Conservation (phyloP, 768 basidiomycete genomes). For the Royoungia palumana region DNA sequence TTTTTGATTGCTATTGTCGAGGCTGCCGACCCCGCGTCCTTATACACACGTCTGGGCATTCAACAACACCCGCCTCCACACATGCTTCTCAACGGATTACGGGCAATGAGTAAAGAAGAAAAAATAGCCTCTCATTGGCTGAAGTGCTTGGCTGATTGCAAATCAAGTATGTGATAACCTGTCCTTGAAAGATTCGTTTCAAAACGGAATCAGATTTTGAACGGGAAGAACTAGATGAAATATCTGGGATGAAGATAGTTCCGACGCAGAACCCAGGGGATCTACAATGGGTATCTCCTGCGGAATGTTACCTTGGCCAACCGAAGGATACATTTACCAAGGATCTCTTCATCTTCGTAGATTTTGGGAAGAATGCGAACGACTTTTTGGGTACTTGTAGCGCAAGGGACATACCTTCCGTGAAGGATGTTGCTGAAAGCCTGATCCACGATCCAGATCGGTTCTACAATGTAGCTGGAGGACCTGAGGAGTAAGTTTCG, state of each 20-base stretch:
- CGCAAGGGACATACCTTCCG: slow-evolving; percentile 76
- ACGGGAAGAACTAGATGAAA: too few species aligned
- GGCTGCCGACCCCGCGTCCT: slow-evolving; percentile 44
- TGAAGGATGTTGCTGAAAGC: slow-evolving; percentile 71
- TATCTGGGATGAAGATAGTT: too few species aligned
- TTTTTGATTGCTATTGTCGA: slow-evolving; percentile 58
- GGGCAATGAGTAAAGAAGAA: slow-evolving; percentile 52
- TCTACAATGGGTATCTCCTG: slow-evolving; percentile 45
- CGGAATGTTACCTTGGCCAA: slow-evolving; percentile 63
- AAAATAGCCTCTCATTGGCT: slow-evolving; percentile 60
- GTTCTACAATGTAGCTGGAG: slow-evolving; percentile 66
- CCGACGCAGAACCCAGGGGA: too few species aligned
- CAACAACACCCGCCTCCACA: slow-evolving; percentile 59
- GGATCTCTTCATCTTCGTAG: slow-evolving; percentile 80
- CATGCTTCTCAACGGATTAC: slow-evolving; percentile 53
- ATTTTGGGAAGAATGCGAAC: slow-evolving; percentile 77
- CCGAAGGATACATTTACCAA: slow-evolving; percentile 58
- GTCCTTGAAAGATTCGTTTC: too few species aligned
- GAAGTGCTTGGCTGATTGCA: slow-evolving; percentile 60
- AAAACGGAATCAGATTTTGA: too few species aligned
- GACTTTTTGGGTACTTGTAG: slow-evolving; percentile 80
- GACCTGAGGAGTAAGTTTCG: slow-evolving; percentile 48
- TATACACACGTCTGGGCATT: slow-evolving; percentile 55
- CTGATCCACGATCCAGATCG: slow-evolving; percentile 59
- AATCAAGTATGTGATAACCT: slow-evolving; percentile 40